Evolutionary conservation across 148 eudicot genomes (phyloP).

Genomic region (Polygonum aviculare): DNA sequence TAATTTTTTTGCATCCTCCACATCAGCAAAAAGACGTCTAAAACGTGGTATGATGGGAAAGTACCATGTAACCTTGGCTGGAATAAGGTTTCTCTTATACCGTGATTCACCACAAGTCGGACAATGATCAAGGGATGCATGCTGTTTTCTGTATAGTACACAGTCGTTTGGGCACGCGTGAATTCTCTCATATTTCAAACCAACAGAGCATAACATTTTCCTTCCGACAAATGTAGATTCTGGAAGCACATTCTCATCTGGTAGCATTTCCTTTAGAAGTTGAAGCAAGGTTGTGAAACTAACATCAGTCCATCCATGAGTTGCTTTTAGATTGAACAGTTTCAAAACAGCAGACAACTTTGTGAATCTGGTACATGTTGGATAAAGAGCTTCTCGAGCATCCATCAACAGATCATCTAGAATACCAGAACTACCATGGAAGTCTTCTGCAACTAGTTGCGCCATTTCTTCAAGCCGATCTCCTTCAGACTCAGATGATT

Average conservation of each 20-base stretch:
- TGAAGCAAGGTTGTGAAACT: not conserved
- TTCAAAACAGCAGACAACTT: not conserved
- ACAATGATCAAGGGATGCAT: too few relatives aligned
- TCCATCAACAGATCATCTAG: too few relatives aligned
- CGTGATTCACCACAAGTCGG: not conserved
- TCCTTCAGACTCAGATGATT: too few relatives aligned
- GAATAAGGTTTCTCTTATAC: not conserved
- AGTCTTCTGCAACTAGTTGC: too few relatives aligned
- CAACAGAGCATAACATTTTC: not conserved
- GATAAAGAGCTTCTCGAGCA: too few relatives aligned
- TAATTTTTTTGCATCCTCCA: conserved; percentile 11
- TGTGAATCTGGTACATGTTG: not conserved
- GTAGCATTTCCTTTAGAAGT: conserved; percentile 3
- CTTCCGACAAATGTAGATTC: not conserved
- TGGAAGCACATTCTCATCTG: not conserved
- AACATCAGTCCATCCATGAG: conserved; percentile 6
- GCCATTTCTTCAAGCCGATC: too few relatives aligned
- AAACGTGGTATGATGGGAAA: conserved; percentile 22
- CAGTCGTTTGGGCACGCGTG: too few relatives aligned
- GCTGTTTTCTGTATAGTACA: too few relatives aligned
- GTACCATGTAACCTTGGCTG: not conserved
- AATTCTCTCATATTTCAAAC: too few relatives aligned
- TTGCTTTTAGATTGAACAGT: not conserved
- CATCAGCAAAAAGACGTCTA: conserved; percentile 15
- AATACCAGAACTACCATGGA: too few relatives aligned